Conservation (phyloP, 2,329 filamentous ascomycete species). For the Fusarium agapanthi region DNA sequence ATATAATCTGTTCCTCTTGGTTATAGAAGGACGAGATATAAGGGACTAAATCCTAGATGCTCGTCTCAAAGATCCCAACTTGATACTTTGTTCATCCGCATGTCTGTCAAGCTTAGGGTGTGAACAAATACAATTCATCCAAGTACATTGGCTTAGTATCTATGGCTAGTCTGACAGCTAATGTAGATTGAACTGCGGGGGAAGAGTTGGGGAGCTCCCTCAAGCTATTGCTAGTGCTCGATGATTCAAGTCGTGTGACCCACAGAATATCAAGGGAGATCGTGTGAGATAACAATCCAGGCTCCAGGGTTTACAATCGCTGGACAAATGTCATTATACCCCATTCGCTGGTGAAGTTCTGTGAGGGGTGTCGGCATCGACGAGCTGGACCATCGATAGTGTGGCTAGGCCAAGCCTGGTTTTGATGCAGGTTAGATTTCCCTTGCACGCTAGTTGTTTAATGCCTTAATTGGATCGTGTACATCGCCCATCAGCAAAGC, state of each 20-base stretch:
- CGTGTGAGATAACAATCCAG: not conserved
- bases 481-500: not conserved
- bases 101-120: fast-evolving
- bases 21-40: not conserved
- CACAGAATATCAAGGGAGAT: not conserved
- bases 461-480: not conserved
- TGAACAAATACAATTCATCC: not conserved
- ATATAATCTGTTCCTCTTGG: not conserved
- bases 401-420: not conserved
- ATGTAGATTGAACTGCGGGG: not conserved
- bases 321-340: not conserved
- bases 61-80: not conserved
- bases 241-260: not conserved
- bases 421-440: not conserved
- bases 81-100: not conserved
- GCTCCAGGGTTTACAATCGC: not conserved
- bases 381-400: not conserved
- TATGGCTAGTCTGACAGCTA: not conserved
- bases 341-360: not conserved
- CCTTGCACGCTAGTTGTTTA: not conserved
- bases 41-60: not conserved
- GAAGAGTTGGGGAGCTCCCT: not conserved
- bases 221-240: not conserved
- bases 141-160: not conserved
- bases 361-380: not conserved